A percentile compares a stretch with the other conserved stretches of the same genome.
These are phyloP conservation scores for Cladobotryum mycophilum DNA, from an alignment of 2,329 filamentous ascomycete genomes.

Conservation along the genomic window DNA sequence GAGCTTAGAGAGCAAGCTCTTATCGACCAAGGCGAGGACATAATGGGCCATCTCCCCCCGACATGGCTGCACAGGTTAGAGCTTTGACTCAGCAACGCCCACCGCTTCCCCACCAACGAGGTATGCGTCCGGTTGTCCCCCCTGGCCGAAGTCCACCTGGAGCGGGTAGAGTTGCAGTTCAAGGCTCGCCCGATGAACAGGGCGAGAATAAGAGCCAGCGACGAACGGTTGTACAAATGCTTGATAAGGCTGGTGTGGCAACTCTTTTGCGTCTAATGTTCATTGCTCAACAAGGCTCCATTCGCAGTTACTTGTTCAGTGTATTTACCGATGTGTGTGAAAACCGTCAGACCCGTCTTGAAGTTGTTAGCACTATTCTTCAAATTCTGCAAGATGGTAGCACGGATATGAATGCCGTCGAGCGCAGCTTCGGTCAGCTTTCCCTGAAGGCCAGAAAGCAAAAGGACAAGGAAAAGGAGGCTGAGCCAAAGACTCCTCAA, in stretches of 20 bases:
- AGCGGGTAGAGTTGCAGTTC: constrained; percentile 15
- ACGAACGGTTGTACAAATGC: constrained; percentile 86
- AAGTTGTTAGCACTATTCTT: constrained; percentile 86
- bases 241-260: constrained; percentile 91
- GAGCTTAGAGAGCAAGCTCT: constrained; percentile 79
- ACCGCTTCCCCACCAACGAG: constrained; percentile 22
- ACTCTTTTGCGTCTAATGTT: constrained; percentile 99
- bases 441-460: constrained; percentile 85
- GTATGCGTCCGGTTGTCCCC: constrained; percentile 24
- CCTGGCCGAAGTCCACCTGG: constrained; percentile 26
- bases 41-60: constrained; percentile 79
- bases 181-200: constrained; percentile 32
- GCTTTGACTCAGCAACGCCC: constrained; percentile 48
- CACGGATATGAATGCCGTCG: constrained; percentile 84
- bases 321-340: constrained; percentile 89
- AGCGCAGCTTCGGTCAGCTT: constrained; percentile 89
- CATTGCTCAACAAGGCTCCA: constrained; percentile 82
- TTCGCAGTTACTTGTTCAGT: constrained; percentile 75
- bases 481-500: constrained; percentile 69
- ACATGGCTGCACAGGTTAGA: constrained; percentile 80
- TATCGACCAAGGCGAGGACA: constrained; percentile 84
- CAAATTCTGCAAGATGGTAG: constrained; percentile 95
- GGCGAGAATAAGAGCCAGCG: constrained; percentile 61
- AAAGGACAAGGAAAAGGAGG: constrained; percentile 55
- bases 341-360: constrained; percentile 90